Evolutionary conservation across 2,329 filamentous ascomycete genomes (phyloP), one percentile per base, ranked within the genome.

Genomic region (Xylariomycetidae sp.): DNA sequence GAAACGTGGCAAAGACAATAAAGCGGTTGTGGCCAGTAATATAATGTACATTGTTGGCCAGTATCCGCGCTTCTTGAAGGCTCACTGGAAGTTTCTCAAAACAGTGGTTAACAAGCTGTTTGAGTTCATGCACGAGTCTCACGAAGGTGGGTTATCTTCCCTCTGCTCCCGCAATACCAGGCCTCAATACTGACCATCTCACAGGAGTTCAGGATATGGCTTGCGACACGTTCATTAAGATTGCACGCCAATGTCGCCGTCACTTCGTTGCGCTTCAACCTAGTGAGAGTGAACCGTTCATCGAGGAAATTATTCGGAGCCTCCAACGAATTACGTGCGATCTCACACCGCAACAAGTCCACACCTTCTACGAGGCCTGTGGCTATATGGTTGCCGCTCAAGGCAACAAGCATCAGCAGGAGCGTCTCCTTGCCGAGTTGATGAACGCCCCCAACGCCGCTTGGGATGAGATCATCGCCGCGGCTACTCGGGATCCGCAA

Each of bases 11-110:
- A 98, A 98, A 56, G 92, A 98, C 69, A 98, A 98, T 75, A 98
- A 98, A 62, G 92, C 92, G 10, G 92, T 98, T 8, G 92, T 98
- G 25, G 92, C 92, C 44, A 95, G 88, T 66, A 98, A 98, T 67
- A 98, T 98, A 56, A 98, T 98, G 92, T 98, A 98, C 61, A 98
- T 98, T 66, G 92, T 98, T 41, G 92, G 92, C 38, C 92, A 98
- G 58, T 98, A 98, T 57, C 92, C 92, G 23, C 86, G 92, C 14
- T 98, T 98, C 68, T 69, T 98, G 52, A 98, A 98, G 69, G 92
- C 92, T 2, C 92, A 98, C 62, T 98, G 92, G 92, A 98, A 98
- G 62, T 98, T 98, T 67, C 71, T 98, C 36, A 98, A 98, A 79
- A 98, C 92, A 3, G 92, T 98, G 13, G 92, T 98, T 55, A 98